Base-by-base conservation (phyloP, 2,329 filamentous ascomycete genomes). In the Colletotrichum sp. region DNA sequence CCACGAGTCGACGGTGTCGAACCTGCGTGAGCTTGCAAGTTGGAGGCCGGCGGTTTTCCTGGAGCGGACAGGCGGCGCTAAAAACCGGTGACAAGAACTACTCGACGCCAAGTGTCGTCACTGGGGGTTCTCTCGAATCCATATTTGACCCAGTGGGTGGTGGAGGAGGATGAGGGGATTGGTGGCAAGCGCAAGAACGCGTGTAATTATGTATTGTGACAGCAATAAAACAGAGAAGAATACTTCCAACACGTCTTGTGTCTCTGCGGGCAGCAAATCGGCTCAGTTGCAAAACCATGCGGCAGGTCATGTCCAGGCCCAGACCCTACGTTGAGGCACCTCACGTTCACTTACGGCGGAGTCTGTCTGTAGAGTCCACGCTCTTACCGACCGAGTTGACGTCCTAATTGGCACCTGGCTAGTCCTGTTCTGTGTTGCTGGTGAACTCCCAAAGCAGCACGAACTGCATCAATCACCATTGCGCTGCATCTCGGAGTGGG, bases 61-160 rank as follows among this genome's bases (percentile, higher is more conserved):
- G 16, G n/a, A 28, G 39, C 15, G 19, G 34, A 34, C 34, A 71
- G 15, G 28, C 59, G 19, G 68, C 60, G 71, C 65, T 69, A 69
- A 60, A 52, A 52, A n/a, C 55, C 64, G 64, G 48, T 65, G 65
- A 60, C 64, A 27, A 44, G 34, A 22, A 52, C 55, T 59, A 60
- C 34, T 69, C 12, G 44, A 68, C 69, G 69, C 69, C 55, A 60
- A 68, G 57, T 75, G 57, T 69, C 70, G 70, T 75, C 74, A 68
- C 70, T 48, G 36, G 64, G 39, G n/a, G n/a, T 52, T 27, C 34
- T 30, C 44, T 59, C 30, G 52, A 66, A 55, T 25, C 52, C n/a
- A 36, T 48, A 48, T 34, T 34, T 19, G 25, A 16, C 39, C 39
- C 13, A 63, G 55, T 67, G 39, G 57, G 13, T 55, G 69, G n/a